A percentile compares a stretch with the other conserved stretches of the same genome.
Conservation (phyloP, 306 rosid species). For the Benincasa hispida region DNA sequence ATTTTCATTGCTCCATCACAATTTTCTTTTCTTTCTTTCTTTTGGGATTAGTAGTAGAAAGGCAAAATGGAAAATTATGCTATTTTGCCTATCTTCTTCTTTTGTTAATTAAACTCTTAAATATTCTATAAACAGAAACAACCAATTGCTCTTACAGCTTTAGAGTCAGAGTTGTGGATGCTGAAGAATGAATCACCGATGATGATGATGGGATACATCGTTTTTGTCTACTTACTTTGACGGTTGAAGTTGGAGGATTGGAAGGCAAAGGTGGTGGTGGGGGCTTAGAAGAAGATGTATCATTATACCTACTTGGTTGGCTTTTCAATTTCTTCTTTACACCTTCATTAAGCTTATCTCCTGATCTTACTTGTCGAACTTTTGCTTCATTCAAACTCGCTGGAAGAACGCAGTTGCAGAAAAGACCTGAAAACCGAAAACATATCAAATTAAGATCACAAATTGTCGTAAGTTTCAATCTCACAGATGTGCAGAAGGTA, state of each 20-base stretch:
- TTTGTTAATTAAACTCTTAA: not conserved
- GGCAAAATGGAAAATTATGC: not conserved
- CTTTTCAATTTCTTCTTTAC: slow-evolving; percentile 59
- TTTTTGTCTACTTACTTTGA: slow-evolving; percentile 33
- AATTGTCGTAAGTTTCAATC: not conserved
- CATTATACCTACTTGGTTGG: slow-evolving; percentile 34
- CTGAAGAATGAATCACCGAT: slow-evolving; percentile 35
- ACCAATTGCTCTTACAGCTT: not conserved
- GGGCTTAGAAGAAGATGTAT: slow-evolving; percentile 20
- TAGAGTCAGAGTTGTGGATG: slow-evolving; percentile 39
- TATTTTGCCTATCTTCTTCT: not conserved
- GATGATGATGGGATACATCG: slow-evolving; percentile 37
- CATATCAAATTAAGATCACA: not conserved
- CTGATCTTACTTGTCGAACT: slow-evolving; percentile 43
- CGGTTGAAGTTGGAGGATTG: slow-evolving; percentile 1
- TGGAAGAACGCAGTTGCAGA: slow-evolving; percentile 97
- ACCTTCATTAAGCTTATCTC: slow-evolving; percentile 25
- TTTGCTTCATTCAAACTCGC: slow-evolving; percentile 68
- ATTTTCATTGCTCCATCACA: not conserved
- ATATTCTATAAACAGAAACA: not conserved
- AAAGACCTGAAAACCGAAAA: slow-evolving; percentile 33
- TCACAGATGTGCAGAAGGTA: not conserved
- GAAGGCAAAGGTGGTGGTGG: not conserved
- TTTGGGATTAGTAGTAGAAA: not conserved
- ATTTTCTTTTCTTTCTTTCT: not conserved